Evolutionary conservation across 768 basidiomycete genomes (phyloP).

Genomic region (Kwoniella pini): DNA sequence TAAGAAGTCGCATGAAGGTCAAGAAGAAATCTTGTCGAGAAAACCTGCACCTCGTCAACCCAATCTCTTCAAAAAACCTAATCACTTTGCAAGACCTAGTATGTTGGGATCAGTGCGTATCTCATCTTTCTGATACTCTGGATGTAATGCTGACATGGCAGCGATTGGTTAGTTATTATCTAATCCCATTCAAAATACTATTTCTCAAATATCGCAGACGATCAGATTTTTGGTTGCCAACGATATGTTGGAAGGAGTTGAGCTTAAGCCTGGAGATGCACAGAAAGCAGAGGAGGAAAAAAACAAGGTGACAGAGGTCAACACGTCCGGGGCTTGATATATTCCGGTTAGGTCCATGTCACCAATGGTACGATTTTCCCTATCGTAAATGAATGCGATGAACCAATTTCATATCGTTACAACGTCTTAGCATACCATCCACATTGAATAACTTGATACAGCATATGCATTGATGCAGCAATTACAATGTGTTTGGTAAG

Average conservation of each 20-base stretch:
- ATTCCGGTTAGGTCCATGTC: too few relatives aligned
- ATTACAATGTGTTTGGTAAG: too few relatives aligned
- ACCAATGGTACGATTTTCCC: too few relatives aligned
- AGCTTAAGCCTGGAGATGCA: constrained; percentile 76
- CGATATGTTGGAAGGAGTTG: constrained; percentile 77
- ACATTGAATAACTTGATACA: too few relatives aligned
- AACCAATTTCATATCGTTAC: too few relatives aligned
- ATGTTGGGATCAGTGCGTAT: constrained; percentile 74
- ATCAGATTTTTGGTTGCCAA: constrained; percentile 88
- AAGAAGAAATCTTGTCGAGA: constrained; percentile 1
- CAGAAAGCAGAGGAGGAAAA: constrained; percentile 49
- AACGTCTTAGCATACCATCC: too few relatives aligned
- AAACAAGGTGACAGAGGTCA: constrained; percentile 21
- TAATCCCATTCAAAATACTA: constrained; percentile 81
- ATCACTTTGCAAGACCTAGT: constrained; percentile 60
- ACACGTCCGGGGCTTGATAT: too few relatives aligned
- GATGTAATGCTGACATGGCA: not conserved
- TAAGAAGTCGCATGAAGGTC: constrained; percentile 27
- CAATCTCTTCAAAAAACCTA: constrained; percentile 11
- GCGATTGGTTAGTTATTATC: constrained; percentile 64
- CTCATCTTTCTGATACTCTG: not conserved
- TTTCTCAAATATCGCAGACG: constrained; percentile 89
- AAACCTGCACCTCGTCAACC: constrained; percentile 19
- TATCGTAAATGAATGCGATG: too few relatives aligned
- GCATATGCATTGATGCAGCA: too few relatives aligned